Percentiles rank a stretch among this genome's conserved stretches.
These are phyloP conservation scores for Amaranthus palmeri DNA, from an alignment of 148 eudicot species.

Conservation along the genomic window DNA sequence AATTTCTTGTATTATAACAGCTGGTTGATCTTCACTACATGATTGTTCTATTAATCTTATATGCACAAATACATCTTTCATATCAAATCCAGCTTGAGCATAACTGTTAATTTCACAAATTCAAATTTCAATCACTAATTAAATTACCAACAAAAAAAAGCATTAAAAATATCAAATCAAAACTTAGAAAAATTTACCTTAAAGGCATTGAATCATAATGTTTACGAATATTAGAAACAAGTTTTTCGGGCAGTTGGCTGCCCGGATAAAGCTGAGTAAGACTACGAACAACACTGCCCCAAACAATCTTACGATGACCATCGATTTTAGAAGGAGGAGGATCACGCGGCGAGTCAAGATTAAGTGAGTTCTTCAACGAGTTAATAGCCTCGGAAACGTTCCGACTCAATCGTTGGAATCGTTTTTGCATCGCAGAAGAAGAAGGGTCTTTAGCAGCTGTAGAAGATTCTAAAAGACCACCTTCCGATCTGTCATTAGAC, in stretches of 20 bases:
- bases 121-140: background rate
- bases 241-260: constrained; percentile 89
- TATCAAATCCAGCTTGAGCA: constrained; percentile 90
- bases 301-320: constrained; percentile 50
- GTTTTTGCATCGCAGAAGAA: constrained; percentile 64
- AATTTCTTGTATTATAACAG: constrained; percentile 61
- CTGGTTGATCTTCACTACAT: constrained; percentile 64
- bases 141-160: background rate
- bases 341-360: constrained; percentile 58
- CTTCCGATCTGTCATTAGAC: constrained; percentile 77
- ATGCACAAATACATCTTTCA: constrained; percentile 90
- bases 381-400: constrained; percentile 86
- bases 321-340: constrained; percentile 42
- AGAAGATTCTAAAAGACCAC: constrained; percentile 26
- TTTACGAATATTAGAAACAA: constrained; percentile 76
- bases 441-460: constrained; percentile 31
- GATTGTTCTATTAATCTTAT: constrained; percentile 83
- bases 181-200: constrained; percentile 31
- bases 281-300: constrained; percentile 79
- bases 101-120: constrained; percentile 40
- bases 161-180: background rate
- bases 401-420: constrained; percentile 63
- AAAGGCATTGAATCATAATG: constrained; percentile 90
- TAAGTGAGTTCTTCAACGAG: constrained; percentile 76
- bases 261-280: constrained; percentile 93